Evolutionary conservation across 2,329 filamentous ascomycete genomes (phyloP), one percentile per base, ranked within the genome.

Genomic region (Venturia oleaginea): DNA sequence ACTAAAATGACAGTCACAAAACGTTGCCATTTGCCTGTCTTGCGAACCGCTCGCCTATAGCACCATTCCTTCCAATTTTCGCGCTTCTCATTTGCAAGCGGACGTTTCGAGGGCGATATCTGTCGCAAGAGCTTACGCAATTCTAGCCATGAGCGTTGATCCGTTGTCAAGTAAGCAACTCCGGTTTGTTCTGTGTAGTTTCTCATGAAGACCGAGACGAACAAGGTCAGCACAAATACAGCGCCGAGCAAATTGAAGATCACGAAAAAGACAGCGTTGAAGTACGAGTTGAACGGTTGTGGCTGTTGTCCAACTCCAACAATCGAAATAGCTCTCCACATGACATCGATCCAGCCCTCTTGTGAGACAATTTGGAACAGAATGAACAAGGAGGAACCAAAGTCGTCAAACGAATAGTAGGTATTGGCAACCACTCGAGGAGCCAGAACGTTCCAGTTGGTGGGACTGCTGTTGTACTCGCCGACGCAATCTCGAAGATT

Each of bases 171-270:
- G 74, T 93, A 99, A 2, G 94, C 94, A 54, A 99, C 94, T 1
- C 94, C 94, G 0, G 94, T 99, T 76, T 97, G 92, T 76, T 99
- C 94, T 0, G 94, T 99, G 76, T 99, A 99, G 75, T 97, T 99
- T 67, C 94, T 91, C 94, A 99, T 99, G 75, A 99, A 99, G 67
- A 99, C 94, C 65, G 94, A 97, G 59, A 99, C 95, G 75, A 99
- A 99, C 72, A 99, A 80, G 0, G 94, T 99, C 72, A 99, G 82
- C 67, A 99, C 89, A 77, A 99, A 99, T 68, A 99, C 93, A 0
- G 94, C 94, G 38, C 92, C 92, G 70, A 99, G 83, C 73, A 99
- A 84, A 76, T 99, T 99, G 85, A 97, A 99, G 4, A 93, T 82
- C 64, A 99, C 86, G 73, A 99, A 97, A 80, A 97, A 99, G 42